phyloP scores from a whole-genome alignment of 129 eudicot genomes.

The Lonicera japonica region DNA sequence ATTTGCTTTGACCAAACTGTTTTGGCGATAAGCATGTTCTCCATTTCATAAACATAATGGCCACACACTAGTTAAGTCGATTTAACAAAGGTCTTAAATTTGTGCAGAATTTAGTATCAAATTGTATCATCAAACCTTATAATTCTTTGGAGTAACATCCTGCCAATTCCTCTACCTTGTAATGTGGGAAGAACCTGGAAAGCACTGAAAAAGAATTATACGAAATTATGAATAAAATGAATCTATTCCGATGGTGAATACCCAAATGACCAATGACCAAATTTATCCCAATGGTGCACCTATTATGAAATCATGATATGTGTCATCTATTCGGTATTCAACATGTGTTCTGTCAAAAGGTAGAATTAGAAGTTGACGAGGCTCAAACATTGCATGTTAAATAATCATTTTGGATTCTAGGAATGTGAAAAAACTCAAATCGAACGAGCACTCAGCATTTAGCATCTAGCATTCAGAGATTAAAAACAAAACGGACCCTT shows the following conservation, averaged over 20 bases:
- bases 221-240: background rate
- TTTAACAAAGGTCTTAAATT: background rate
- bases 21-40: background rate
- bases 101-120: background rate
- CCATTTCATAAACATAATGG: background rate
- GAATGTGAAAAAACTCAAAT: too few species aligned
- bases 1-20: too few species aligned
- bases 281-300: too few species aligned
- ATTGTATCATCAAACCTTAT: conserved; percentile 41
- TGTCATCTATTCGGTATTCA: too few species aligned
- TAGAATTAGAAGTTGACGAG: too few species aligned
- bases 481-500: too few species aligned
- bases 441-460: too few species aligned
- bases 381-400: too few species aligned
- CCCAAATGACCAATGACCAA: background rate
- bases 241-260: background rate
- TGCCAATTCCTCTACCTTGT: conserved; percentile 72
- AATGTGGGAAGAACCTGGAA: conserved; percentile 73
- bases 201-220: conserved; percentile 21
- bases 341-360: too few species aligned
- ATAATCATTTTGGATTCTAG: too few species aligned
- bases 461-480: too few species aligned
- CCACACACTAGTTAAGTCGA: background rate
- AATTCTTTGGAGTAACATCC: conserved; percentile 61
- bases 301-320: too few species aligned